A percentile compares a stretch with the other conserved stretches of the same genome.
phyloP scores from a whole-genome alignment of 2,329 filamentous ascomycete genomes.

The Magnaporthales sp. region DNA sequence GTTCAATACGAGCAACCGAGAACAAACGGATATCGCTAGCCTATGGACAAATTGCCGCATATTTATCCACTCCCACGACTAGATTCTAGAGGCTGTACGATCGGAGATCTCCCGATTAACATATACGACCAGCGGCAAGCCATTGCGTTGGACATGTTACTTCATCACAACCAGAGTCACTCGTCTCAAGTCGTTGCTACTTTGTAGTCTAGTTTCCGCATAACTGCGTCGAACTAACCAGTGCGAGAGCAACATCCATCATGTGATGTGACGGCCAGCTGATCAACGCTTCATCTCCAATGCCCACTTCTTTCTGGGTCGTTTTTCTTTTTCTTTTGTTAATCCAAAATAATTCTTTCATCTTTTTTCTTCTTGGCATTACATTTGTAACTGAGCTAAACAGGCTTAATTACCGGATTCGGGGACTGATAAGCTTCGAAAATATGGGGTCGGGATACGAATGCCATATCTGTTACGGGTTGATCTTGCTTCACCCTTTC shows the following conservation, averaged over 20 bases:
- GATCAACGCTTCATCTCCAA: not conserved
- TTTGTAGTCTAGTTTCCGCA: not conserved
- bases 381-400: not conserved
- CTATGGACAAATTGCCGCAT: not conserved
- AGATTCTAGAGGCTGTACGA: not conserved
- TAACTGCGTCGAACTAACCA: not conserved
- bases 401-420: not conserved
- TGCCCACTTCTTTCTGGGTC: not conserved
- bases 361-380: not conserved
- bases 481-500: not conserved
- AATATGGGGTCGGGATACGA: not conserved
- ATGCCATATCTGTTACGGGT: not conserved
- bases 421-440: not conserved
- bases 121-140: not conserved
- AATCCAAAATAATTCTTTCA: not conserved
- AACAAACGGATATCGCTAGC: constrained; percentile 33
- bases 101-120: not conserved
- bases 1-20: constrained; percentile 51
- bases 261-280: not conserved
- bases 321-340: not conserved
- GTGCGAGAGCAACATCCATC: not conserved
- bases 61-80: not conserved
- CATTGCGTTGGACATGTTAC: not conserved
- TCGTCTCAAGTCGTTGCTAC: not conserved
- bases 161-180: not conserved